Evolutionary conservation across 768 basidiomycete genomes (phyloP).

Genomic region (Pholiota molesta): DNA sequence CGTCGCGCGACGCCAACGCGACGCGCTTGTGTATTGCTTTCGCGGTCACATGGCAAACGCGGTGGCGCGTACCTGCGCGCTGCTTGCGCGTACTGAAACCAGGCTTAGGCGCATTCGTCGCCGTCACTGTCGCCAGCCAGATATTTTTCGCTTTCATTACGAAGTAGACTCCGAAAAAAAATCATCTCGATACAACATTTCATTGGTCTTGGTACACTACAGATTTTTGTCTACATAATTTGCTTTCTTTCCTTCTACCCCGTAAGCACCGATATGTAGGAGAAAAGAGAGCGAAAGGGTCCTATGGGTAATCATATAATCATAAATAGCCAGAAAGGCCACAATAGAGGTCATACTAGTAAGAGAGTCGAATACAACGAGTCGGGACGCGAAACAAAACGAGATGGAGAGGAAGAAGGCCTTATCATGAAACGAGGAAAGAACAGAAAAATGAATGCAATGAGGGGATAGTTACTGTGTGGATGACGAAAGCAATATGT

Average conservation of each 20-base stretch:
- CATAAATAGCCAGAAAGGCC: neutral
- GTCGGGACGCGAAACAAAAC: neutral
- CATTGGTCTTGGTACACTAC: neutral
- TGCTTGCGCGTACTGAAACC: too few relatives aligned
- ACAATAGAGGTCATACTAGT: too few relatives aligned
- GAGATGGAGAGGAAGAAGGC: neutral
- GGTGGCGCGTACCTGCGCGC: too few relatives aligned
- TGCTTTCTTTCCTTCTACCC: neutral
- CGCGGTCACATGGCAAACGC: too few relatives aligned
- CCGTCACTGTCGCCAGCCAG: too few relatives aligned
- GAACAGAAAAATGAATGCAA: neutral
- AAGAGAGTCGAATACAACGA: neutral
- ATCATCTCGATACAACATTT: neutral
- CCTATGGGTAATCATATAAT: constrained; percentile 1
- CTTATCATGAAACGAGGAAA: neutral
- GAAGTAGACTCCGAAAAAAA: neutral
- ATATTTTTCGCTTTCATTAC: too few relatives aligned
- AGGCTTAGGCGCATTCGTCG: too few relatives aligned
- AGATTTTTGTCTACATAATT: constrained; percentile 6
- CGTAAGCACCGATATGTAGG: neutral
- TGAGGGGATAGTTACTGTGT: neutral
- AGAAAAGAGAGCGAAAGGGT: neutral
- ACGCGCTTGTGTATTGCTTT: too few relatives aligned
- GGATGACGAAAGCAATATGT: constrained; percentile 5
- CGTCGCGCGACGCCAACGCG: too few relatives aligned